Conservation (phyloP, 2,329 filamentous ascomycete genomes). For the Furcasterigmium furcatum region DNA sequence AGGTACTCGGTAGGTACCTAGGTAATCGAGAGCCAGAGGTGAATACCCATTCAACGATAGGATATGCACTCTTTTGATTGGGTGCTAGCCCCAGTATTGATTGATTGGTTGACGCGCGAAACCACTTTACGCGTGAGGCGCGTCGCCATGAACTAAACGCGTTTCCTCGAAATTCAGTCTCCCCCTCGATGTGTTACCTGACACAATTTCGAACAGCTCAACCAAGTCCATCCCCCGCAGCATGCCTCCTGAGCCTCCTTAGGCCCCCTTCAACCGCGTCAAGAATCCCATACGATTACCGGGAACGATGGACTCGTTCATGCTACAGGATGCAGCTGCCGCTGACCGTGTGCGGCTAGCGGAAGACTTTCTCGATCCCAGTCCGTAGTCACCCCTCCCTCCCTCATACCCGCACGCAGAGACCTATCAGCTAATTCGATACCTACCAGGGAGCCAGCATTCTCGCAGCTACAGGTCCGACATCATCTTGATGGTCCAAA, state of each 20-base stretch:
- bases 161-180: background rate
- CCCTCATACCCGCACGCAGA: constrained; percentile 6
- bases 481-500: constrained; percentile 75
- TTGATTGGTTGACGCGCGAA: constrained; percentile 4
- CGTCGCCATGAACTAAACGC: background rate
- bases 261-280: constrained; percentile 8
- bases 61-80: no score
- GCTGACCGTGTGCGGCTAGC: constrained; percentile 81
- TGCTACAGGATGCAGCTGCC: constrained; percentile 81
- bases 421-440: no score
- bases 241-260: no score
- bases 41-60: no score
- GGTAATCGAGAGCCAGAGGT: no score
- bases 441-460: constrained; percentile 47
- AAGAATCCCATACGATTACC: no score
- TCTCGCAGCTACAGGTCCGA: constrained; percentile 80
- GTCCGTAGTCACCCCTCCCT: no score
- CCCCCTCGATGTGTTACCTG: background rate
- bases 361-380: constrained; percentile 91
- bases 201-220: no score
- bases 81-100: no score
- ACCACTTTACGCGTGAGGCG: constrained; percentile 18
- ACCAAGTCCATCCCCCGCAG: no score
- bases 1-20: background rate
- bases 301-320: constrained; percentile 63